Conservation (phyloP, 2,329 filamentous ascomycete species). For the Apiospora malaysiana region DNA sequence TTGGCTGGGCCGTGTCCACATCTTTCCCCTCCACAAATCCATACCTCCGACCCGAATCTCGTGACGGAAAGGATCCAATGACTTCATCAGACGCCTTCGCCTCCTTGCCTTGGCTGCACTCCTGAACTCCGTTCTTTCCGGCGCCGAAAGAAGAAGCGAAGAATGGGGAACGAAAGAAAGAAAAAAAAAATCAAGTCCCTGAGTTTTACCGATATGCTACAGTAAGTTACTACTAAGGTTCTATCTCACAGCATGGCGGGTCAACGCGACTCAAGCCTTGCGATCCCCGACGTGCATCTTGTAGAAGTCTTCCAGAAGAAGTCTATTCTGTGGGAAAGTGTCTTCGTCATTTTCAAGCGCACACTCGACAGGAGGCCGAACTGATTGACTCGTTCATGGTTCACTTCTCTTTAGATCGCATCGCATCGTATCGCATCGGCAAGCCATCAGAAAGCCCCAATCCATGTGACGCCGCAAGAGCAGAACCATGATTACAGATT, state of each 20-base stretch:
- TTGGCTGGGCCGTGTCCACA: background rate
- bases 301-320: constrained; percentile 16
- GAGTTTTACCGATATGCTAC: constrained; percentile 1
- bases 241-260: background rate
- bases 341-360: background rate
- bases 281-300: background rate
- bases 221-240: too few species aligned
- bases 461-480: background rate
- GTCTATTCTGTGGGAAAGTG: constrained; percentile 1
- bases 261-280: background rate
- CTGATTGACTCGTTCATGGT: background rate
- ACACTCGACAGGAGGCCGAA: background rate
- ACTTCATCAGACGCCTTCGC: constrained; percentile 16
- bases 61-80: constrained; percentile 15
- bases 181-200: background rate
- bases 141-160: background rate
- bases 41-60: constrained; percentile 1
- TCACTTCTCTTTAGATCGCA: background rate
- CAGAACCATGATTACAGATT: background rate
- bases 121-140: background rate
- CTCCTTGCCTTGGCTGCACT: background rate
- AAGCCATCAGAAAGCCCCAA: background rate
- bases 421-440: background rate
- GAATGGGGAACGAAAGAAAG: too few species aligned
- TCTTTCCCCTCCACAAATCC: constrained; percentile 17